Base-by-base conservation (phyloP, 805 yeast genomes). In the Ogataea ganodermae region DNA sequence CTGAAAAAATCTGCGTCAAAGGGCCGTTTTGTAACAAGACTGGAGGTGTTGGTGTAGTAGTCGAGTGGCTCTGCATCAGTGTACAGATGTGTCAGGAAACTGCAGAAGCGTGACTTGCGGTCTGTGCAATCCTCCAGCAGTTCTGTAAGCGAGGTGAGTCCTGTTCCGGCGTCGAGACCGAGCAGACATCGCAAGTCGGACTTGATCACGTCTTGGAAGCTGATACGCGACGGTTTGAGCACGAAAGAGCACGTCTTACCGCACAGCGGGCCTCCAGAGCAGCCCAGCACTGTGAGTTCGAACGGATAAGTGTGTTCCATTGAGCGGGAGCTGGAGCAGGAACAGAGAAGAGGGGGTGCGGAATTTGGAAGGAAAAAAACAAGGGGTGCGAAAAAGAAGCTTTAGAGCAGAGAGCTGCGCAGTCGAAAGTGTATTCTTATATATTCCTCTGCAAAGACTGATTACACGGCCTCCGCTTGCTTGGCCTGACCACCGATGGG, bases 261-360 rank as follows among this genome's bases (percentile, higher is more conserved):
- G 26, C 87, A 94, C 10, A 82, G 61, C 0, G 96, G 96, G 2
- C 97, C 97, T 6, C 97, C 97, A 2, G 88, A 78, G 20, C 87
- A 78, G 6, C 97, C 97, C 51, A 86, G 67, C 21, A 84, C 77
- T 1, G 86, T 80, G 16, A 86, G 56, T 50, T 84, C 87, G 59
- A 84, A 84, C 2, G 46, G 21, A 16, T 14, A 18, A 4, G 23
- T 23, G 6, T 23, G 20, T 14, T 23, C 21, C 28, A 24, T 24
- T 16, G 20, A 5, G 16, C 8, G 17, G 8, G 20, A 31, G 14
- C 12, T n/a, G n/a, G n/a, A n/a, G n/a, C n/a, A n/a, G n/a, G n/a
- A n/a, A n/a, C n/a, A n/a, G n/a, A 28, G 32, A 28, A 28, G 14
- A 14, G 32, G 14, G 14, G 27, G 9, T 24, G 13, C 31, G 16